Evolutionary conservation across 1,284 basidiomycete species (phyloP), one percentile per base, ranked within the genome.

Genomic region (Volvariella surrecta): DNA sequence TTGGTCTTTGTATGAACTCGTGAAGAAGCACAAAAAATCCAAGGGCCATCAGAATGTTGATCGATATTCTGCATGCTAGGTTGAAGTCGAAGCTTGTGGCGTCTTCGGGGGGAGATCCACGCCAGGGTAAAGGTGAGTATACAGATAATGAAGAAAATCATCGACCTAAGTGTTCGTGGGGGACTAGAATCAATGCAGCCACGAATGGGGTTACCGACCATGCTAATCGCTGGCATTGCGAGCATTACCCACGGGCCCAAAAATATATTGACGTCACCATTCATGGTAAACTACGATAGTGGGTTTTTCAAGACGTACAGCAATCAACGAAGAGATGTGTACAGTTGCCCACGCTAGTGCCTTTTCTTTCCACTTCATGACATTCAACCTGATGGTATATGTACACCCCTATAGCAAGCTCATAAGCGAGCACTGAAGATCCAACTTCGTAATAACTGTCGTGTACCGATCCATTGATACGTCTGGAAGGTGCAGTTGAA

Each of bases 231-330:
- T 0, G 77, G 77, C 55, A 77, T 69, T 0, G 74, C 70, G 18
- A 80, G 62, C 19, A 81, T 51, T 1, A 80, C 71, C 79, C 77
- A 80, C 20, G 79, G 72, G 49, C 81, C 81, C 79, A 78, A 80
- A 32, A 45, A 38, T 11, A 48, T 38, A 7, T 31, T 3, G 4
- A 75, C 72, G 18, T 70, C 70, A 1, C 67, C 66, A 52, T 63
- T 66, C 4, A 77, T 72, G 54, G 79, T 79, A 73, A 78, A 9
- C 15, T 3, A 30, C n/a, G 4, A 7, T 28, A n/a, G 18, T 7
- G 47, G 22, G 10, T 37, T 43, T 16, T 11, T 13, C 4, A 15
- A 6, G n/a, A 20, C 10, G 17, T 30, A 7, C 18, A 17, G 18
- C 17, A 32, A 24, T 17, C 32, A 9, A 15, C 17, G 17, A 15